phyloP scores from a whole-genome alignment of 345 rosid species.

The Gossypium rotundifolium region DNA sequence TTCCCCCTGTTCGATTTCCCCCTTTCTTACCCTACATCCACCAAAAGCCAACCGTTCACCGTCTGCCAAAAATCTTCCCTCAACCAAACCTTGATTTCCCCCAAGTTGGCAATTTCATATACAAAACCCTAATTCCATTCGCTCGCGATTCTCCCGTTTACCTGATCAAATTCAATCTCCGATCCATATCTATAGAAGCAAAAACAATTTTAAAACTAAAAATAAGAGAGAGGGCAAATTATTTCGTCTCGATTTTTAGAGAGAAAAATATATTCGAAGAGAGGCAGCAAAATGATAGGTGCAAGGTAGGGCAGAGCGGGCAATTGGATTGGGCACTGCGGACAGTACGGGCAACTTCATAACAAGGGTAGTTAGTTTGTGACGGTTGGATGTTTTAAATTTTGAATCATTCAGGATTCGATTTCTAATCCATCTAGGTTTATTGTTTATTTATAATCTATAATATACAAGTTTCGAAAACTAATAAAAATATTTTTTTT shows the following conservation, averaged over 20 bases:
- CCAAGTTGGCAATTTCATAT: not conserved
- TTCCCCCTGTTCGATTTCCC: not conserved
- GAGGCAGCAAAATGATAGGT: constrained; percentile 16
- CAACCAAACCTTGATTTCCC: constrained; percentile 28
- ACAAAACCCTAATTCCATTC: constrained; percentile 28
- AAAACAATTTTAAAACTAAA: not conserved
- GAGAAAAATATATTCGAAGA: constrained; percentile 10
- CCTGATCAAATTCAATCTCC: constrained; percentile 26
- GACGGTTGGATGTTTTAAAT: too few relatives aligned
- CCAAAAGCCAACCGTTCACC: not conserved
- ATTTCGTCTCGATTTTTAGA: constrained; percentile 4
- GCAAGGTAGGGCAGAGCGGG: constrained; percentile 47
- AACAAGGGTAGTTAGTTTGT: too few relatives aligned
- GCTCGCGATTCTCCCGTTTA: not conserved
- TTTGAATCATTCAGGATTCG: too few relatives aligned
- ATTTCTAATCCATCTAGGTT: too few relatives aligned
- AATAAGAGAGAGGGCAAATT: constrained; percentile 4
- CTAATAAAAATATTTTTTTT: too few relatives aligned
- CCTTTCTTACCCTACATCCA: not conserved
- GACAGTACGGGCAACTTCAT: constrained; percentile 21
- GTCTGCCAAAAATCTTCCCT: constrained; percentile 5
- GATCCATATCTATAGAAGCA: constrained; percentile 32
- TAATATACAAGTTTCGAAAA: too few relatives aligned
- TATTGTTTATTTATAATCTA: too few relatives aligned
- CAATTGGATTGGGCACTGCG: constrained; percentile 35